Percentiles rank a stretch among this genome's conserved stretches.
phyloP scores from a whole-genome alignment of 768 basidiomycete genomes.

The Serendipita vermifera region DNA sequence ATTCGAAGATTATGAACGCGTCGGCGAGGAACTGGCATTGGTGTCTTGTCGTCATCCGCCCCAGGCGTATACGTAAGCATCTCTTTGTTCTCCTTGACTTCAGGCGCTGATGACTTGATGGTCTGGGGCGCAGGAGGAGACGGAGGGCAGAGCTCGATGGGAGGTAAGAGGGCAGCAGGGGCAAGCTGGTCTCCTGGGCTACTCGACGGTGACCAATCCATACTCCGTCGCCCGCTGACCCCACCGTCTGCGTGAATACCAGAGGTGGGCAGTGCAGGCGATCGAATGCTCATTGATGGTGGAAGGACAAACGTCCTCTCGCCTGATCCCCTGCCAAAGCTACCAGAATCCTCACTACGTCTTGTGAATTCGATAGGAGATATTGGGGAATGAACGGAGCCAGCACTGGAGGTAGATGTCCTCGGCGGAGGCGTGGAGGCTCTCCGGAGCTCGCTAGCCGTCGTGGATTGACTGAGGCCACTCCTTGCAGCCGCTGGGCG shows the following conservation, averaged over 20 bases:
- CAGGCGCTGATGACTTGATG: neutral
- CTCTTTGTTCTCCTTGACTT: neutral
- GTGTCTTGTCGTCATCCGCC: neutral
- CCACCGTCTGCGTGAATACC: too few relatives aligned
- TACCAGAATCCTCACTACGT: neutral
- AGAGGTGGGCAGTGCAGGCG: neutral
- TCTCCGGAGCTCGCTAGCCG: neutral
- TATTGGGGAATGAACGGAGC: neutral
- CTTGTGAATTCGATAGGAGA: constrained; percentile 5
- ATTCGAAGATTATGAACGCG: neutral
- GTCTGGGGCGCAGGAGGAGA: neutral
- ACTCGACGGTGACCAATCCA: too few relatives aligned
- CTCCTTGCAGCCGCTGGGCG: neutral
- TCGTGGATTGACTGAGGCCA: neutral
- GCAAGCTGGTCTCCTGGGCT: neutral
- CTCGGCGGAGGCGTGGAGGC: neutral
- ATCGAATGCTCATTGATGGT: neutral
- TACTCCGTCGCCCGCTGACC: too few relatives aligned
- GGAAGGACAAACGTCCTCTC: neutral
- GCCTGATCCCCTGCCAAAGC: neutral
- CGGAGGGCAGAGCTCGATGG: neutral
- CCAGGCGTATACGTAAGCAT: neutral
- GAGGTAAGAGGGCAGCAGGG: neutral
- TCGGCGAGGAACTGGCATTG: neutral
- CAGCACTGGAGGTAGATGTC: neutral